phyloP scores from a whole-genome alignment of 2,329 filamentous ascomycete genomes.

The Aspergillus persii region DNA sequence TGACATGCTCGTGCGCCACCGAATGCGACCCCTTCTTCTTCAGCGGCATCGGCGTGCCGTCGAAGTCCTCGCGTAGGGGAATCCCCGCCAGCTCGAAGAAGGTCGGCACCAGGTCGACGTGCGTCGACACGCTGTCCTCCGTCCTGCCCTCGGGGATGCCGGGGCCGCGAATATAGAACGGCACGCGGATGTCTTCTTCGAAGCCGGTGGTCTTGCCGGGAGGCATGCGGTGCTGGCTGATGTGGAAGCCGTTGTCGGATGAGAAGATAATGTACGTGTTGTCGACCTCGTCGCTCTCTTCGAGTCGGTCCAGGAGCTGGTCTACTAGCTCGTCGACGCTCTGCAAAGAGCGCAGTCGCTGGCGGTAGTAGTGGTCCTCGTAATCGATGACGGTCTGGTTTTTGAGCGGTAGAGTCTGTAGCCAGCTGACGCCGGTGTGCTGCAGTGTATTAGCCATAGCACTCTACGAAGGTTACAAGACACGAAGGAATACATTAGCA shows the following conservation, averaged over 20 bases:
- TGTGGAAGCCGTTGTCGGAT: slow-evolving; percentile 61
- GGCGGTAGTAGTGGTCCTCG: slow-evolving; percentile 54
- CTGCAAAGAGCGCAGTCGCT: slow-evolving; percentile 51
- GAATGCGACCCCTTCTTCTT: slow-evolving; percentile 22
- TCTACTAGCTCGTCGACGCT: slow-evolving; percentile 56
- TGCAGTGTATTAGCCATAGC: slow-evolving; percentile 5
- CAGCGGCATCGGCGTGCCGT: slow-evolving; percentile 54
- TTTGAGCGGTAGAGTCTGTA: slow-evolving; percentile 43
- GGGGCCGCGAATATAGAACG: slow-evolving; percentile 59
- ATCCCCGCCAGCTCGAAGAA: slow-evolving; percentile 48
- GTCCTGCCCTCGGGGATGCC: slow-evolving; percentile 47
- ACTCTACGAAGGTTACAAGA: neutral
- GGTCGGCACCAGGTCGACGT: slow-evolving; percentile 64
- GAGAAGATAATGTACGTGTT: slow-evolving; percentile 63
- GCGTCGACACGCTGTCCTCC: slow-evolving; percentile 54
- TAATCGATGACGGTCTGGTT: slow-evolving; percentile 50
- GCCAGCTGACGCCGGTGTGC: slow-evolving; percentile 48
- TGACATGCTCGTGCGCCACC: slow-evolving; percentile 54
- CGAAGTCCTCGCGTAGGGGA: slow-evolving; percentile 51
- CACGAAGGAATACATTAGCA: slow-evolving; percentile 42
- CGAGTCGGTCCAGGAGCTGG: slow-evolving; percentile 50
- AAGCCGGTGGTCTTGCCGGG: slow-evolving; percentile 59
- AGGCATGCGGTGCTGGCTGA: slow-evolving; percentile 58
- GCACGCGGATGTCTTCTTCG: slow-evolving; percentile 61
- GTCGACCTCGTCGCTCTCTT: slow-evolving; percentile 43